phyloP scores from a whole-genome alignment of 2,329 filamentous ascomycete species.

The Phyllosticta citrichinensis region DNA sequence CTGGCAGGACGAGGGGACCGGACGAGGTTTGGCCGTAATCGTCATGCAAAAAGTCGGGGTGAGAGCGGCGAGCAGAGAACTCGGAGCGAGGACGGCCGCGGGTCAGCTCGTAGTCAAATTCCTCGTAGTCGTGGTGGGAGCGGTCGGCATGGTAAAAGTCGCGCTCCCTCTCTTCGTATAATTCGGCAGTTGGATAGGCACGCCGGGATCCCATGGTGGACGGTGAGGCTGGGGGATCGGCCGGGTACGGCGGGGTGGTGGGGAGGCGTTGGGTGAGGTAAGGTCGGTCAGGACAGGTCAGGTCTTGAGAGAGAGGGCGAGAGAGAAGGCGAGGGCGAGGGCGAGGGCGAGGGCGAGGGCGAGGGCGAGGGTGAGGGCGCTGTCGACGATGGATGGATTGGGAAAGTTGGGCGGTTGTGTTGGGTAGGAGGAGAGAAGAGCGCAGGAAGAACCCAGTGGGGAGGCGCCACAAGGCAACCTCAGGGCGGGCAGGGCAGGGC shows the following conservation, averaged over 20 bases:
- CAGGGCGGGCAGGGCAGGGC: no score
- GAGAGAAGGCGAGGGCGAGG: background rate
- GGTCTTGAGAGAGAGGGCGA: background rate
- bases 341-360: background rate
- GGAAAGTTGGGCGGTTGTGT: background rate
- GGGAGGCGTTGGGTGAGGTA: no score
- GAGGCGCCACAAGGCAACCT: background rate
- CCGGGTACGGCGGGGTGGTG: background rate
- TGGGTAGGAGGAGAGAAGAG: background rate
- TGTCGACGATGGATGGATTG: background rate
- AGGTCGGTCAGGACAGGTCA: no score
- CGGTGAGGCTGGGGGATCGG: slow-evolving; percentile 9
- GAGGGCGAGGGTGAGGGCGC: background rate
- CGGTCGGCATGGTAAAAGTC: slow-evolving; percentile 38
- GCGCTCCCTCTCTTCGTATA: slow-evolving; percentile 40
- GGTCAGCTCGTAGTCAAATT: slow-evolving; percentile 39
- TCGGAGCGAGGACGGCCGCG: slow-evolving; percentile 12
- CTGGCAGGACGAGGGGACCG: slow-evolving; percentile 36
- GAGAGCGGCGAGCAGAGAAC: slow-evolving; percentile 22
- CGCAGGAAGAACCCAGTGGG: background rate
- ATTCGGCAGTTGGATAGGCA: slow-evolving; percentile 36
- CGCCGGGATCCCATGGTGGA: slow-evolving; percentile 31
- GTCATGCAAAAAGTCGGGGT: slow-evolving; percentile 41
- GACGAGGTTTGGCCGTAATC: slow-evolving; percentile 37
- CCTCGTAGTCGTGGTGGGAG: slow-evolving; percentile 37